These are phyloP conservation scores for Phyllostachys edulis DNA, from an alignment of 176 grass and related monocot genomes.

Conservation along the genomic window DNA sequence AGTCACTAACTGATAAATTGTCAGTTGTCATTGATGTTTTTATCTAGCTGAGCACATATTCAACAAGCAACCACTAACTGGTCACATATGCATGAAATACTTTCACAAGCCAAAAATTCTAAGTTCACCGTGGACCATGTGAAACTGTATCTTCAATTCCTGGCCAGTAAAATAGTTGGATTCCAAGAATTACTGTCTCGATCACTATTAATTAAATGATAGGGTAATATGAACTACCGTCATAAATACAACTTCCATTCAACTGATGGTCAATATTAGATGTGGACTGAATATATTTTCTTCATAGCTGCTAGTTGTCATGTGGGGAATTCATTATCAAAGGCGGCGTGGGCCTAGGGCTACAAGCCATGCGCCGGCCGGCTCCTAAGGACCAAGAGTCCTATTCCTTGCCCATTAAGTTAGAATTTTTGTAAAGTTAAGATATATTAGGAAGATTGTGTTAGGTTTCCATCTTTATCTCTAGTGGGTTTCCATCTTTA, in stretches of 20 bases:
- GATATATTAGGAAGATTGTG: too few species aligned
- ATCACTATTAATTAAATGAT: background rate
- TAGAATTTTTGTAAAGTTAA: too few species aligned
- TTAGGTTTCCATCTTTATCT: too few species aligned
- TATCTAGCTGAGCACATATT: background rate
- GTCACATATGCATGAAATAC: background rate
- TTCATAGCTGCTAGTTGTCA: background rate
- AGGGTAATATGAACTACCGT: background rate
- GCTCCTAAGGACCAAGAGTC: too few species aligned
- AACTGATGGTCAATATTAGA: background rate
- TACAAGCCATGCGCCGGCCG: too few species aligned
- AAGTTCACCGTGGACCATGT: background rate
- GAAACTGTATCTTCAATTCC: background rate
- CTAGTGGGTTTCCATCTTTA: too few species aligned
- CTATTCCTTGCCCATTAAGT: too few species aligned
- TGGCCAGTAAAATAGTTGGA: background rate
- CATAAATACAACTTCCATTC: background rate
- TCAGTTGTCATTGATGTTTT: background rate
- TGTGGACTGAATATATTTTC: conserved; percentile 7
- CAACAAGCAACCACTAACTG: background rate
- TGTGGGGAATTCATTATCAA: too few species aligned
- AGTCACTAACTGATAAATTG: background rate
- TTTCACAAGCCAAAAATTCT: background rate
- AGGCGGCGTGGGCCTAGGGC: too few species aligned
- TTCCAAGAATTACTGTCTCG: conserved; percentile 16